Evolutionary conservation across 257 asterid species (phyloP).

Genomic region (Fraxinus cuspidata): DNA sequence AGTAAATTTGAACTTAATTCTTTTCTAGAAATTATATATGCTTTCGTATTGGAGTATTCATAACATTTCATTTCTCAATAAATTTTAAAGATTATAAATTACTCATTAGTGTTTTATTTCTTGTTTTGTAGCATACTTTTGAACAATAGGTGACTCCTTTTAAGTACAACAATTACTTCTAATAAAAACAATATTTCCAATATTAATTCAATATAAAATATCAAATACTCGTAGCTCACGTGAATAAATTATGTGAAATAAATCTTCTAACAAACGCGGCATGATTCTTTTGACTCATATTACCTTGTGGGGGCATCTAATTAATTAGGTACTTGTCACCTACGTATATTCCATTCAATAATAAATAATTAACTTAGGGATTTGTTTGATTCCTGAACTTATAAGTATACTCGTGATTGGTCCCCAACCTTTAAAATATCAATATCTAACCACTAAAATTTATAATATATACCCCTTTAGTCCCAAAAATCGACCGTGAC

Average conservation of each 20-base stretch:
- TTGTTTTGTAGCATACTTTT: neutral
- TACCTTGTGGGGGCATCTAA: neutral
- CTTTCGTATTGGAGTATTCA: too few relatives aligned
- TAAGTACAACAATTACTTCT: too few relatives aligned
- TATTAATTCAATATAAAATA: neutral
- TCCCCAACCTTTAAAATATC: neutral
- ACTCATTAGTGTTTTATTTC: neutral
- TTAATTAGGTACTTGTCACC: neutral
- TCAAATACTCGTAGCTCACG: neutral
- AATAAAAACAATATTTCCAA: neutral
- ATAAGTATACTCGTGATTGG: neutral
- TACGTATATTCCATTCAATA: neutral
- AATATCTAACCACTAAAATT: neutral
- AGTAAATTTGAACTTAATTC: too few relatives aligned
- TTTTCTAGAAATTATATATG: too few relatives aligned
- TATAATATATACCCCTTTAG: neutral
- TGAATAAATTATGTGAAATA: neutral
- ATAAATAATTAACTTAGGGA: neutral
- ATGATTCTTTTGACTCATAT: neutral
- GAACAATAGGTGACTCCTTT: neutral
- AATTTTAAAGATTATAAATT: too few relatives aligned
- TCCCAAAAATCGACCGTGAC: neutral
- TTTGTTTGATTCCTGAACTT: neutral
- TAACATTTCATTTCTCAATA: too few relatives aligned
- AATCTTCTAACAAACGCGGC: neutral